phyloP scores from a whole-genome alignment of 2,329 filamentous ascomycete species.

The Kalmusia sp. region DNA sequence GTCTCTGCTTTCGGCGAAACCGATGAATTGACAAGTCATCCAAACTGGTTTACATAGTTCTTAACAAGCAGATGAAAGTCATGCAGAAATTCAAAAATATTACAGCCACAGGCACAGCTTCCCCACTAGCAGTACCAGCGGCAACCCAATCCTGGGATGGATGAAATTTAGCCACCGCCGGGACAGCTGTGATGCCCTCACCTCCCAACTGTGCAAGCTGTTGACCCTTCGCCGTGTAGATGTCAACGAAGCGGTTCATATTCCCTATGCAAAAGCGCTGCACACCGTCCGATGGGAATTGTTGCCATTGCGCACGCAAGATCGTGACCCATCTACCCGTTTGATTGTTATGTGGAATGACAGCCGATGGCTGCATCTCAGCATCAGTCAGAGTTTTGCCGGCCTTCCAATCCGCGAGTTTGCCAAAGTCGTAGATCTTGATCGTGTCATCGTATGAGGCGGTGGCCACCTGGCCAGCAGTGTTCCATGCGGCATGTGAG shows the following conservation, averaged over 20 bases:
- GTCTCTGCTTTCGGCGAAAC: not conserved
- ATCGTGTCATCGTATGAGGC: slow-evolving; percentile 94
- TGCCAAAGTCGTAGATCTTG: slow-evolving; percentile 83
- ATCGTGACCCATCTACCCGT: slow-evolving; percentile 94
- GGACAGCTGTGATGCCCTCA: slow-evolving; percentile 91
- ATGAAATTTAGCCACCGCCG: slow-evolving; percentile 90
- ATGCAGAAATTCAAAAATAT: not conserved
- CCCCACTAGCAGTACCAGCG: slow-evolving; percentile 86
- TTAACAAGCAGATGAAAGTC: not conserved
- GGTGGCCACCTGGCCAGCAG: slow-evolving; percentile 84
- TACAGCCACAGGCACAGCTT: slow-evolving; percentile 92
- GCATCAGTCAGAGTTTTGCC: slow-evolving; percentile 64
- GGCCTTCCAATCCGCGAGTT: slow-evolving; percentile 58
- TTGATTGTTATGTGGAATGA: slow-evolving; percentile 90
- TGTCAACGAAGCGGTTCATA: slow-evolving; percentile 96
- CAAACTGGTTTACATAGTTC: too few species aligned
- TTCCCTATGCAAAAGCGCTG: slow-evolving; percentile 93
- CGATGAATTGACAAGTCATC: not conserved
- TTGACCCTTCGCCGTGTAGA: slow-evolving; percentile 81
- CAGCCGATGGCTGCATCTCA: slow-evolving; percentile 72
- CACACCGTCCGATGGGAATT: slow-evolving; percentile 75
- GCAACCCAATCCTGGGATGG: slow-evolving; percentile 89
- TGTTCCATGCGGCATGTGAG: slow-evolving; percentile 90
- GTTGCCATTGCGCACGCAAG: slow-evolving; percentile 88
- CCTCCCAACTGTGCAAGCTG: slow-evolving; percentile 89